A percentile compares a stretch with the other conserved stretches of the same genome.
Conservation (phyloP, 768 basidiomycete species). For the Podaxis mareebaensis region DNA sequence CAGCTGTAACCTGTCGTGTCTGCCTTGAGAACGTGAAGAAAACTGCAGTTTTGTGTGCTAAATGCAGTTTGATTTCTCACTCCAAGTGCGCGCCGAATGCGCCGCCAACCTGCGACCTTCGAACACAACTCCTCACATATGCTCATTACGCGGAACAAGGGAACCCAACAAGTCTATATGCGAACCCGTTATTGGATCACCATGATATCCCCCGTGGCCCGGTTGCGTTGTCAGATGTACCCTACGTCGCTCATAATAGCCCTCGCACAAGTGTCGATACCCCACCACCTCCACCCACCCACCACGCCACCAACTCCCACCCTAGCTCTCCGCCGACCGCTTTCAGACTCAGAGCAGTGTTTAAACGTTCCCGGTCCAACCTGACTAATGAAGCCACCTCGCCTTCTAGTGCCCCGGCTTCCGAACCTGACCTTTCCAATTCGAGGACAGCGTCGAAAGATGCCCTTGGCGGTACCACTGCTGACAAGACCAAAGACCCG, state of each 20-base stretch:
- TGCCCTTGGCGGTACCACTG: conserved; percentile 16
- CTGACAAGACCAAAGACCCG: conserved; percentile 19
- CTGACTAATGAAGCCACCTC: conserved; percentile 37
- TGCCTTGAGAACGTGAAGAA: conserved; percentile 82
- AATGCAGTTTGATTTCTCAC: conserved; percentile 89
- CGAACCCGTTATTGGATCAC: conserved; percentile 50
- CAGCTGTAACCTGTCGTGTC: conserved; percentile 87
- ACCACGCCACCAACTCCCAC: conserved; percentile 19
- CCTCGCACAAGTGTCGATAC: conserved; percentile 52
- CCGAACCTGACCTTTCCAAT: conserved; percentile 10
- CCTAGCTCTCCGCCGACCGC: conserved; percentile 52
- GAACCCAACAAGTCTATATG: conserved; percentile 51
- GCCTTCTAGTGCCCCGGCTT: conserved; percentile 25
- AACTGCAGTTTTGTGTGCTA: conserved; percentile 83
- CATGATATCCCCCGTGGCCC: conserved; percentile 39
- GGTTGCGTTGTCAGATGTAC: conserved; percentile 57
- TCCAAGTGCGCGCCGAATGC: conserved; percentile 72
- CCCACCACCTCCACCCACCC: conserved; percentile 28
- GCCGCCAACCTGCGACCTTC: conserved; percentile 79
- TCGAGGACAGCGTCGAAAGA: conserved; percentile 26
- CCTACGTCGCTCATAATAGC: conserved; percentile 44
- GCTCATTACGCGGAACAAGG: conserved; percentile 78
- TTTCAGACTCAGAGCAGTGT: conserved; percentile 64
- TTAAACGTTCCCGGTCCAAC: conserved; percentile 66
- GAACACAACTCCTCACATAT: conserved; percentile 75